A percentile compares a stretch with the other conserved stretches of the same genome.
phyloP scores from a whole-genome alignment of 108 stramenopile species.

The Pseudonitzschia delicatissima region DNA sequence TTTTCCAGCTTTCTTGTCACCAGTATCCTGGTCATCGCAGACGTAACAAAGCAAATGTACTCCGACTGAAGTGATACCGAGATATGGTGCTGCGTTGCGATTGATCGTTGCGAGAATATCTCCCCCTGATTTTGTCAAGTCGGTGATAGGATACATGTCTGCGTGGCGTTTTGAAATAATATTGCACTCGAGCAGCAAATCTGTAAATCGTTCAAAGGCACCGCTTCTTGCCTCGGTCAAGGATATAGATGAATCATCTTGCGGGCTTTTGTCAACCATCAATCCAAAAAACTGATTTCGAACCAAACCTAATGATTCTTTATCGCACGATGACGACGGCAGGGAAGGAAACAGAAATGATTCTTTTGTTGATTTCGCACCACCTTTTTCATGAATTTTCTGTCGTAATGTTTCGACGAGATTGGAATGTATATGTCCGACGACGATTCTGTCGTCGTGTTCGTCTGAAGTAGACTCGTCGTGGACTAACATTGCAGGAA shows the following conservation, averaged over 20 bases:
- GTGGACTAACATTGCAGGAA: slow-evolving; percentile 3
- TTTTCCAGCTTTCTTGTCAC: background rate
- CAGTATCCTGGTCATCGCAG: background rate
- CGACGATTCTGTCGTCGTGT: background rate
- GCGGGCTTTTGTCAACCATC: background rate
- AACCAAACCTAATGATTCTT: too few species aligned
- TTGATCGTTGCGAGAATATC: slow-evolving; percentile 16
- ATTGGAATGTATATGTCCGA: slow-evolving; percentile 9
- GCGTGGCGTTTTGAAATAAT: slow-evolving; percentile 11
- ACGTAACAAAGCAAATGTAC: slow-evolving; percentile 43
- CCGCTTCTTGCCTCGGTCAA: background rate
- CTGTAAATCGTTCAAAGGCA: slow-evolving; percentile 4
- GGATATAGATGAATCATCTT: background rate
- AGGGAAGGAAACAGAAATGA: slow-evolving; percentile 4
- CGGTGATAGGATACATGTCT: slow-evolving; percentile 9
- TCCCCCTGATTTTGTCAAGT: background rate
- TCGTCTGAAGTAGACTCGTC: background rate
- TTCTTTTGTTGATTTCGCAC: background rate
- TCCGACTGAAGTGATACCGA: slow-evolving; percentile 37
- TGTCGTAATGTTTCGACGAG: background rate
- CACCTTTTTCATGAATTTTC: background rate
- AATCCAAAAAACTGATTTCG: background rate
- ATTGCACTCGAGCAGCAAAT: slow-evolving; percentile 3
- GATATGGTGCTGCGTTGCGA: slow-evolving; percentile 31
- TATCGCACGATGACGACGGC: background rate